These are phyloP conservation scores for Pythium sukuiense DNA, from an alignment of 352 stramenopile genomes.

Conservation along the genomic window DNA sequence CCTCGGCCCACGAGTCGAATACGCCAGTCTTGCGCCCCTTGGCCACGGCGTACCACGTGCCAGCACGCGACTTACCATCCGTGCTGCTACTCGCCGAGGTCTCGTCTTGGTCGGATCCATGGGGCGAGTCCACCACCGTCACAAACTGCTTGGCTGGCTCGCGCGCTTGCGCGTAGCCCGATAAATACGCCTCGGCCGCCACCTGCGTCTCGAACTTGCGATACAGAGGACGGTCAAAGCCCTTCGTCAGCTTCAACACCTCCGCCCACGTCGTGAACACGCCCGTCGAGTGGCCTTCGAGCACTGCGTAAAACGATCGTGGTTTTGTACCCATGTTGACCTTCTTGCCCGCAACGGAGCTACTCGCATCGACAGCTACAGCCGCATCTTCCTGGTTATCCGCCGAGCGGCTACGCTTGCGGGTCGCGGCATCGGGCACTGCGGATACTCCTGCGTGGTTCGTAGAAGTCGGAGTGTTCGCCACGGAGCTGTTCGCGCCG, in stretches of 20 bases:
- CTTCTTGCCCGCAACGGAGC: conserved; percentile 10
- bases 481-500: not conserved
- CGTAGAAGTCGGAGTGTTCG: not conserved
- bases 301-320: conserved; percentile 19
- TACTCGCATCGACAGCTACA: not conserved
- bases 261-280: conserved; percentile 39
- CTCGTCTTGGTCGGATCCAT: not conserved
- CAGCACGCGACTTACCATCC: not conserved
- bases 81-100: not conserved
- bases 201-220: conserved; percentile 34
- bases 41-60: conserved; percentile 50
- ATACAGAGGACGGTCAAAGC: conserved; percentile 26
- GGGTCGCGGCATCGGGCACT: not conserved
- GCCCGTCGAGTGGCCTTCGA: conserved; percentile 37
- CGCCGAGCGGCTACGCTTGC: conserved; percentile 14
- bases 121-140: not conserved
- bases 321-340: conserved; percentile 11
- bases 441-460: not conserved
- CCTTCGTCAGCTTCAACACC: conserved; percentile 34
- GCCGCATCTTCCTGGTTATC: not conserved
- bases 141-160: not conserved
- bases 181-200: conserved; percentile 30
- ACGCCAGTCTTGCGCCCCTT: conserved; percentile 53
- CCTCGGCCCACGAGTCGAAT: conserved; percentile 55
- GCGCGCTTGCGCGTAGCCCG: conserved; percentile 20